Base-by-base conservation (phyloP, 2,329 filamentous ascomycete species). In the Sclerotinia nivalis region DNA sequence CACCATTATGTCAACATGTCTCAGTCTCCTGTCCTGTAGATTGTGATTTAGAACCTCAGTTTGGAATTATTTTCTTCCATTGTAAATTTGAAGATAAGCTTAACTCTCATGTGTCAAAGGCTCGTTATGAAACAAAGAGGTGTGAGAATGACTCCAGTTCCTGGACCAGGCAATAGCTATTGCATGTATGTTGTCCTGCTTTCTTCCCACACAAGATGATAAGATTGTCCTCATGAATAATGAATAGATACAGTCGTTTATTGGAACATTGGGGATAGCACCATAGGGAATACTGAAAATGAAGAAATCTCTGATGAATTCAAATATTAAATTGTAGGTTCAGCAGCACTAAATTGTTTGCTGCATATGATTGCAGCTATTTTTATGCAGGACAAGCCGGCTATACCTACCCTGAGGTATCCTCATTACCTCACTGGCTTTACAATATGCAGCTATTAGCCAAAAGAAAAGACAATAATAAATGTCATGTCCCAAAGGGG, bases 381-480 rank as follows among this genome's bases (percentile, higher is more conserved):
- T 49, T 31, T 52, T 5, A 64, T 64, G 61, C 47, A 52, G 61
- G 61, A 52, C 22, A 64, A n/a, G 47, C 20, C 8, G 9, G 31
- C 34, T 52, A n/a, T 28, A 28, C 18, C 20, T n/a, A n/a, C 45
- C 7, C 40, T 43, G 40, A 43, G 13, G 40, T 58, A 9, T 37
- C 34, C 34, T 59, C 7, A 43, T 37, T 8, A 59, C 15, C 31
- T 50, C 60, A 50, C 28, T 25, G 31, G 22, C 28, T 25, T 64
- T 12, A 25, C 25, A 50, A 64, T 12, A 50, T 64, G 22, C 47
- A 37, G 31, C n/a, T 37, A 37, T 37, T n/a, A 31, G 31, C 59
- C n/a, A 34, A 37, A n/a, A 34, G 34, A 62, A 28, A n/a, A 37
- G 20, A 8, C 49, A 64, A 20, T 12, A 62, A 34, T 5, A 25